Base-by-base conservation (phyloP, 2,329 filamentous ascomycete species). In the Monilinia fructigena region DNA sequence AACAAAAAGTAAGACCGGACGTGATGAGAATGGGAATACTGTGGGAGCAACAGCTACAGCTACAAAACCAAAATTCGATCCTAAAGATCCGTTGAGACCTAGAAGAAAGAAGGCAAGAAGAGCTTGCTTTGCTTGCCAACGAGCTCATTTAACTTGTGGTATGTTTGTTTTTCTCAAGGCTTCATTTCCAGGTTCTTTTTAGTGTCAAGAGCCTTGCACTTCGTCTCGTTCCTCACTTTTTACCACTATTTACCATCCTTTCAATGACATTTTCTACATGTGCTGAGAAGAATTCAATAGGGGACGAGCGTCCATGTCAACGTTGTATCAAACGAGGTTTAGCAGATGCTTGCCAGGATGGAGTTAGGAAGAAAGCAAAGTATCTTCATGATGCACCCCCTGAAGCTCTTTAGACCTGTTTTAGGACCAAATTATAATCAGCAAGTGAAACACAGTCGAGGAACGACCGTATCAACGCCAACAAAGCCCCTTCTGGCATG, bases 81-180 rank as follows among this genome's bases (percentile, higher is more conserved):
- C 93, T 66, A 98, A 98, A 79, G 95, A 99, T 77, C 93, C 94
- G 66, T 83, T 89, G 75, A 87, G 95, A 68, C 94, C 95, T 23
- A 85, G 93, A 73, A 87, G 95, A 75, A 99, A 98, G 83, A 99
- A 99, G 84, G 95, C 95, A 48, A 87, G 94, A 73, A 86, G 95
- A 78, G 95, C 95, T 67, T 99, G 95, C 79, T 97, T 90, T 85
- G 94, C 95, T 70, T 99, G 95, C 79, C 95, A 99, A 81, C 86
- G 94, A 79, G 95, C 95, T 70, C 95, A 99, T 85, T 82, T 99
- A 77, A 99, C 95, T 71, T 99, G 95, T 82, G 94, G 95, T 98
- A 90, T 85, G 93, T 88, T 71, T 72, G 59, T 67, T 70, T 72
- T 65, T 52, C 65, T 68, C 58, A 63, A 70, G 47, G 55, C 26